Base-by-base conservation (phyloP, 2,329 filamentous ascomycete genomes). In the Zymoseptoria tritici region DNA sequence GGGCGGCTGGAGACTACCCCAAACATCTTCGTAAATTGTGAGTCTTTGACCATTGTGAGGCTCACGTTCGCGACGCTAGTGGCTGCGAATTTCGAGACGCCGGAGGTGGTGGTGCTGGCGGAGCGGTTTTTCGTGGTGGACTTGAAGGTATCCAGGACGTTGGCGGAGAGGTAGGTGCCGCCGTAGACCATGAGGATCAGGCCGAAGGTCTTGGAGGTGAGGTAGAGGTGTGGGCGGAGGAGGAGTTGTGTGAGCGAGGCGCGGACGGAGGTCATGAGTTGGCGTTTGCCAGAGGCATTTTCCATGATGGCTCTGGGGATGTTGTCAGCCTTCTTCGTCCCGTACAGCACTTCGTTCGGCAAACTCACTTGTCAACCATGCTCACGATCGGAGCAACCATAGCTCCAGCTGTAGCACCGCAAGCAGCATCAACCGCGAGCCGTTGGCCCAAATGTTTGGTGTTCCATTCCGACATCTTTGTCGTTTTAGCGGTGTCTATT, bases 41-140 rank as follows among this genome's bases (percentile, higher is more conserved):
- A 86, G 77, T 96, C 92, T 75, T 96, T 97, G 81, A 94, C 91
- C 53, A 96, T 85, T 74, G 90, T 91, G 42, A 96, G 81, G 7
- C 85, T 84, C 74, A 96, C 86, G 76, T 97, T 97, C 58, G 91
- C 85, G n/a, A 83, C 77, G 16, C 85, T 89, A 1, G 90, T 93
- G 55, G 89, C 86, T 67, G 85, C 77, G 77, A 97, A 97, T 73
- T 97, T 97, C 62, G 83, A 75, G 0, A 86, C 82, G 58, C 91
- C 91, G 8, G 88, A 81, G 0, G 90, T 92, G 29, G 90, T 86
- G 66, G 79, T 75, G 5, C 79, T 77, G 6, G 88, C 83, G 36
- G 85, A 78, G 16, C 78, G 64, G 69, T 83, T 77, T 54, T 78
- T 74, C 13, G 85, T 66, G 1, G 88, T 91, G 4, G 90, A 87